Percentiles rank a stretch among this genome's conserved stretches.
These are phyloP conservation scores for Suhomyces chickasaworum DNA, from an alignment of 1,139 yeast genomes.

Conservation along the genomic window DNA sequence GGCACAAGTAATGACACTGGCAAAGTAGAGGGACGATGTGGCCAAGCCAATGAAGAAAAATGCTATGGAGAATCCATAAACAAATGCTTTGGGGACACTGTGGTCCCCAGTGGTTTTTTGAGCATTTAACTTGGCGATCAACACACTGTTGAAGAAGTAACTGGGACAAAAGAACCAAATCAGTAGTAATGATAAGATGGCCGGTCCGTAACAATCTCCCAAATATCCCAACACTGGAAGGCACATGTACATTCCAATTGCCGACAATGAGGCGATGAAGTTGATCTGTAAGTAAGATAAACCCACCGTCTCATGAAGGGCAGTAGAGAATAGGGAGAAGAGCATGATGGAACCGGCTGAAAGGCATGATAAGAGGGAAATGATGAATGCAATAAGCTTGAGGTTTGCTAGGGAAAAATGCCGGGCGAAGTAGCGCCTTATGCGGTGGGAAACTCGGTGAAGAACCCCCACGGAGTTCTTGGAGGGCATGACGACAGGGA, in stretches of 20 bases:
- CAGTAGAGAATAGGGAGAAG: conserved; percentile 76
- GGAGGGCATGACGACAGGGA: neutral
- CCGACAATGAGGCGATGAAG: conserved; percentile 71
- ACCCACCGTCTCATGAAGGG: conserved; percentile 58
- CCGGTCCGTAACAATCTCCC: conserved; percentile 86
- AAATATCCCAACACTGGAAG: conserved; percentile 81
- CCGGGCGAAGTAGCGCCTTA: conserved; percentile 25
- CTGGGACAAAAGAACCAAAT: conserved; percentile 71
- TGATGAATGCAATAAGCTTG: conserved; percentile 38
- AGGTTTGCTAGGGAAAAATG: conserved; percentile 30
- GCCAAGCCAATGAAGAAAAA: conserved; percentile 71
- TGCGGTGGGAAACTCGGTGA: conserved; percentile 20
- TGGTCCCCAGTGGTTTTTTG: neutral
- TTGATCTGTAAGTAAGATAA: conserved; percentile 75
- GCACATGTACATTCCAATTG: conserved; percentile 82
- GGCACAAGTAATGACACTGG: conserved; percentile 81
- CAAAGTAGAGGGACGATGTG: conserved; percentile 77
- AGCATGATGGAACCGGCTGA: conserved; percentile 81
- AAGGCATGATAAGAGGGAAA: conserved; percentile 58
- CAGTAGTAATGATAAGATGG: conserved; percentile 65
- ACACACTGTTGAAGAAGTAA: conserved; percentile 48
- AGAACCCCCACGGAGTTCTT: conserved; percentile 7
- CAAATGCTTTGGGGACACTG: conserved; percentile 16
- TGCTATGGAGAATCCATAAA: conserved; percentile 32
- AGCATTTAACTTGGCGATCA: conserved; percentile 5